Base-by-base conservation (phyloP, 2,329 filamentous ascomycete species). In the Penicillium brasilianum region DNA sequence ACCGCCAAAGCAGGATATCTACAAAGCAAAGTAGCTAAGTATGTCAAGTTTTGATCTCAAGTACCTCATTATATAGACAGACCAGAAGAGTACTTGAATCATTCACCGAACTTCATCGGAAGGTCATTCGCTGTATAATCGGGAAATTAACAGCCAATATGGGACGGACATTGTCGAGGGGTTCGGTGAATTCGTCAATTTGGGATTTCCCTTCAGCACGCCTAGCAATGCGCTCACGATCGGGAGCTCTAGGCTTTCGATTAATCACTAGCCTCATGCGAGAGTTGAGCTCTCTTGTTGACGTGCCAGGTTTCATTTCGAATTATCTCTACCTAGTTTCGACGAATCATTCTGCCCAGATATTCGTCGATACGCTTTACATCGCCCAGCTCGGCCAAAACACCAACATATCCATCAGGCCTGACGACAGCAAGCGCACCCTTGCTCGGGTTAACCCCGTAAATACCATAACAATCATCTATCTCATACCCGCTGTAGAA, bases 1-100 rank as follows among this genome's bases (percentile, higher is more conserved):
- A 84, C 48, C 70, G 79, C 82, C 82, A 85, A 55, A 86, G 65
- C 57, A 85, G 67, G 3, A 84, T 70, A 14, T n/a, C n/a, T n/a
- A n/a, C n/a, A n/a, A n/a, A n/a, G n/a, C 10, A 8, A 20, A 4
- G 39, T 43, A 22, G 18, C 3, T 22, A 4, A 22, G 10, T 18
- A 20, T 9, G 18, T 43, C 39, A 20, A 41, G 9, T 10, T 16
- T 46, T 13, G 13, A 25, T 46, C 11, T 13, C 22, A 46, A 8
- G 7, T 7, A 46, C 22, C 28, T 46, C 9, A 8, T 20, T 28
- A 46, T 46, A 46, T 28, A 46, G 43, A 13, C 25, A 46, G 43
- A 14, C 5, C 25, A 8, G 7, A 46, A 9, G 13, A 28, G 4
- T 7, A 16, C 8, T 28, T 4, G 3, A 9, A 30, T 18, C 30